Evolutionary conservation across 2,329 filamentous ascomycete genomes (phyloP), one percentile per base, ranked within the genome.

Genomic region (Emergomyces orientalis): DNA sequence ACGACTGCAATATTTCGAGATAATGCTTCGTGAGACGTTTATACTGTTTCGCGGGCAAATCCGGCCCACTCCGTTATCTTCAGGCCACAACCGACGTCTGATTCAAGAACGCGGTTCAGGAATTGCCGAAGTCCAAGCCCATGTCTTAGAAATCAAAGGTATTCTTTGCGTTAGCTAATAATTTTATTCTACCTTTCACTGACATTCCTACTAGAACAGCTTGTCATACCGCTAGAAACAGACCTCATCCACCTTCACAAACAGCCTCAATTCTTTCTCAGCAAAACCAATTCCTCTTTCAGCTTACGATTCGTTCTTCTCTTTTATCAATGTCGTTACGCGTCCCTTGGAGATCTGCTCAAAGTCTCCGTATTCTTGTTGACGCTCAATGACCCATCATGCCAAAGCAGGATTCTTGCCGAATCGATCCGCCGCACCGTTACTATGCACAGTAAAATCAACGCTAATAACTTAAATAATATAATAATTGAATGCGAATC

Each of bases 11-110:
- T 37, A 62, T 17, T 52, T 52, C n/a, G 66, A 65, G 27, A 54
- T 59, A 13, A 39, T 60, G 17, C 63, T 72, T 14, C 58, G 60
- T 14, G 60, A 61, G 17, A 67, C 39, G 19, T 70, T 68, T 45
- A 59, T 65, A 9, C 13, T 34, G 2, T 69, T 70, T 62, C 51
- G 63, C 37, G 39, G 62, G 1, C 63, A 65, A 6, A 66, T 72
- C 32, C 62, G 67, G 41, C 66, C 69, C 6, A 70, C 67, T 61
- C 71, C 71, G 3, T 60, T 72, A 14, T 63, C 67, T 25, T 67
- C 66, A 14, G 64, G 63, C 55, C 59, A 43, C 22, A 72, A 72
- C 56, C 63, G 63, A 30, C 59, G 60, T 3, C 30, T 68, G 43
- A 63, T 72, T n/a, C 63, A 65, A 39, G 61, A 65, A 14, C 67